Conservation (phyloP, 176 grass and related monocot species). For the Phragmites australis region DNA sequence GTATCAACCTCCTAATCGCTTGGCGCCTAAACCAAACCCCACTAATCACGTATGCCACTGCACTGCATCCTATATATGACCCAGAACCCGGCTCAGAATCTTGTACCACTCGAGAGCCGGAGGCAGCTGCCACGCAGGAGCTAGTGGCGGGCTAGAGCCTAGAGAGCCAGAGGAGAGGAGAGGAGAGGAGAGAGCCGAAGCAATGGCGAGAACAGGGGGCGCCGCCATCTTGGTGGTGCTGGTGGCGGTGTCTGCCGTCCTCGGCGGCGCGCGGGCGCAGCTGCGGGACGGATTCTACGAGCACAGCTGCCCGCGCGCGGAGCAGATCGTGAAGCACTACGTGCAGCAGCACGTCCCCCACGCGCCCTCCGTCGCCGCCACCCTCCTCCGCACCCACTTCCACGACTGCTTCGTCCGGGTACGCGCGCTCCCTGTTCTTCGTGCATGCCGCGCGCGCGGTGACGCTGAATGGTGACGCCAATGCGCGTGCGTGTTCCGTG, state of each 20-base stretch:
- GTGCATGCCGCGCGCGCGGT: neutral
- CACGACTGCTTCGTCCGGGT: slow-evolving; percentile 98
- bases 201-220: neutral
- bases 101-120: neutral
- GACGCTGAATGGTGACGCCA: neutral
- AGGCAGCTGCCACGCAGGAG: neutral
- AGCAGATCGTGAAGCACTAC: slow-evolving; percentile 66
- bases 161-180: neutral
- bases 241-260: neutral
- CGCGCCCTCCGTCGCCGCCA: slow-evolving; percentile 69
- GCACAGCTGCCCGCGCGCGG: slow-evolving; percentile 73
- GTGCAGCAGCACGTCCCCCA: slow-evolving; percentile 57
- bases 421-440: neutral
- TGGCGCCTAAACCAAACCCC: slow-evolving; percentile 41
- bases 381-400: slow-evolving; percentile 91
- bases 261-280: slow-evolving; percentile 31
- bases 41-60: neutral
- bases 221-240: neutral
- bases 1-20: no score
- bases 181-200: neutral
- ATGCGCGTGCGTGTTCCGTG: neutral
- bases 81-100: neutral
- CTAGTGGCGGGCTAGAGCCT: neutral
- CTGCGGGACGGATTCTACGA: slow-evolving; percentile 70
- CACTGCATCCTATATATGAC: neutral